A percentile compares a stretch with the other conserved stretches of the same genome.
Conservation (phyloP, 331 rosid species). For the Quercus lobata region DNA sequence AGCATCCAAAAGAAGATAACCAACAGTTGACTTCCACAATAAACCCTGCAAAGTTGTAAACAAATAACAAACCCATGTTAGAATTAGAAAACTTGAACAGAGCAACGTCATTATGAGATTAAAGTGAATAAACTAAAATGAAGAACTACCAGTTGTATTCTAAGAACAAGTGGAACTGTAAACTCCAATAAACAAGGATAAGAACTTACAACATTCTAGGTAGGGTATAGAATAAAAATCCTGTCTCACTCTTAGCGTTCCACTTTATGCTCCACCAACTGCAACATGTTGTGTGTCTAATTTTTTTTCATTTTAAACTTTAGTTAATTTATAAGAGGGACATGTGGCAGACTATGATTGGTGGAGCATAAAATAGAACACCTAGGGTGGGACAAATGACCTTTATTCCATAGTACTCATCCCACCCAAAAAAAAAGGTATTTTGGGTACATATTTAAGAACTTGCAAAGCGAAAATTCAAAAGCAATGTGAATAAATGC, state of each 20-base stretch:
- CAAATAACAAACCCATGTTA: conserved; percentile 6
- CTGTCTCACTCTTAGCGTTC: too few species aligned
- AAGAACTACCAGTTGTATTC: not conserved
- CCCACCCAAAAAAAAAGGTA: too few species aligned
- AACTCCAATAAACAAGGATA: not conserved
- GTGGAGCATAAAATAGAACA: too few species aligned
- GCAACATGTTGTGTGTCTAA: too few species aligned
- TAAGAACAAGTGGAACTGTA: not conserved
- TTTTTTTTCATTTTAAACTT: too few species aligned
- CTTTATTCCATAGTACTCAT: too few species aligned
- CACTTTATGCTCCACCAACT: too few species aligned
- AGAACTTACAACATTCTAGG: not conserved
- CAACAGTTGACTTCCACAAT: conserved; percentile 55
- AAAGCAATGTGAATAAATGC: not conserved
- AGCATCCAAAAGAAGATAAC: conserved; percentile 80
- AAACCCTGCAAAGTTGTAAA: conserved; percentile 53
- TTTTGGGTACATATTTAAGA: not conserved
- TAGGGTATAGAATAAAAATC: too few species aligned
- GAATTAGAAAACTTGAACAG: not conserved
- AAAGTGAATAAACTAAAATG: not conserved
- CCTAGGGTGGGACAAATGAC: too few species aligned
- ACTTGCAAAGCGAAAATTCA: not conserved
- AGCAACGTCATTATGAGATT: not conserved
- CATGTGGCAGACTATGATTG: too few species aligned
- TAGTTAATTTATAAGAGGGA: too few species aligned